Percentiles rank a stretch among this genome's conserved stretches.
phyloP scores from a whole-genome alignment of 2,329 filamentous ascomycete species.

The Fusarium nygamai region DNA sequence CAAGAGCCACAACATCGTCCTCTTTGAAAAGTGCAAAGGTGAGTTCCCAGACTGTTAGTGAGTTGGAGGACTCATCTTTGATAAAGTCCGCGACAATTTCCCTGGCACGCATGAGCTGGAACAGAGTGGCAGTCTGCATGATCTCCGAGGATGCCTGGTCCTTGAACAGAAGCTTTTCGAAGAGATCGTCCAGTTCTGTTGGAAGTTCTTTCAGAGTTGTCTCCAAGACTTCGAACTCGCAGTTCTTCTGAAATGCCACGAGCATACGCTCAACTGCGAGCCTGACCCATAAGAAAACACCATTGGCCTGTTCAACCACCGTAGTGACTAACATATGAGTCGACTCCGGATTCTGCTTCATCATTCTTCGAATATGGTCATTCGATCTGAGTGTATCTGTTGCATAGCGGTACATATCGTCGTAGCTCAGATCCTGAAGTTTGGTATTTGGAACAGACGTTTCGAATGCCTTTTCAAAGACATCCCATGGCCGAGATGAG shows the following conservation, averaged over 20 bases:
- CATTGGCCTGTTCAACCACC: not conserved
- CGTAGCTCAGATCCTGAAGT: conserved; percentile 11
- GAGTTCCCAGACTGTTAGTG: conserved; percentile 6
- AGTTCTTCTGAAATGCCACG: not conserved
- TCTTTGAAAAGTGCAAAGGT: not conserved
- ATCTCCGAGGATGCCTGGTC: not conserved
- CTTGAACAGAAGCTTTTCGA: not conserved
- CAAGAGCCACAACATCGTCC: not conserved
- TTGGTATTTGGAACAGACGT: conserved; percentile 4
- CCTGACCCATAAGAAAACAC: conserved; percentile 19
- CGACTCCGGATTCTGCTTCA: not conserved
- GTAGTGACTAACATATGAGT: not conserved
- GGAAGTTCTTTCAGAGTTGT: not conserved
- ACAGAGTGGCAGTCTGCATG: not conserved
- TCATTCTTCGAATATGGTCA: not conserved
- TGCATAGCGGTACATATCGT: conserved; percentile 9
- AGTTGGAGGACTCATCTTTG: conserved; percentile 9
- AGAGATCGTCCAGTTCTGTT: conserved; percentile 1
- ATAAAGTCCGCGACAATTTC: conserved; percentile 6
- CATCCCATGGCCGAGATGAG: conserved; percentile 5
- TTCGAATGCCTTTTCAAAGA: conserved; percentile 5
- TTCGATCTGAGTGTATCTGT: not conserved
- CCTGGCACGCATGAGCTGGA: conserved; percentile 1
- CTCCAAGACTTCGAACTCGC: not conserved
- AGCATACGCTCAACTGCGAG: conserved; percentile 9